Evolutionary conservation across 78 protist species (phyloP).

Genomic region (Dictyostelium intermedium): DNA sequence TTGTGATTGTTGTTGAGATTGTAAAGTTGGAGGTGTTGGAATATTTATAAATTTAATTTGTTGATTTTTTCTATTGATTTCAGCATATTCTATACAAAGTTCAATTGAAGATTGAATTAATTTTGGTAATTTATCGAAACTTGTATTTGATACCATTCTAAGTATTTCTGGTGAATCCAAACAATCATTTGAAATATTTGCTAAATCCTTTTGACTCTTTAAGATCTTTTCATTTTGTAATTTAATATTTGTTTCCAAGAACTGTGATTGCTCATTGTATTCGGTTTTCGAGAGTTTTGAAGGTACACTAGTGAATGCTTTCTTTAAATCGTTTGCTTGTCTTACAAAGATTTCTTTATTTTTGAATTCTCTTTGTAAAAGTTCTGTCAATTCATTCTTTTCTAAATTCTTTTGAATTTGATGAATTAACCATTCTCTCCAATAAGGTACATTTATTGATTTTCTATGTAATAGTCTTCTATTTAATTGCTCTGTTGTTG

Average conservation of each 20-base stretch:
- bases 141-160: slow-evolving; percentile 48
- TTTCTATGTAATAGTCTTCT: neutral
- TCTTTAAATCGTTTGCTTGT: slow-evolving; percentile 48
- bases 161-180: slow-evolving; percentile 58
- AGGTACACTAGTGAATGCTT: neutral
- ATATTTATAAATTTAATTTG: slow-evolving; percentile 3
- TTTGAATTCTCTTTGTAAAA: neutral
- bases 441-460: slow-evolving; percentile 24
- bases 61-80: slow-evolving; percentile 27
- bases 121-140: slow-evolving; percentile 63
- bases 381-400: slow-evolving; percentile 51
- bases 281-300: neutral
- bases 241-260: slow-evolving; percentile 57
- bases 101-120: slow-evolving; percentile 69
- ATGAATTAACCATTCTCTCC: slow-evolving; percentile 73
- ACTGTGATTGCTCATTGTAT: slow-evolving; percentile 35
- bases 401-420: slow-evolving; percentile 54
- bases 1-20: neutral
- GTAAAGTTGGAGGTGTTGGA: neutral
- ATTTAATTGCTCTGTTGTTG: neutral
- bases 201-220: slow-evolving; percentile 27
- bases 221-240: slow-evolving; percentile 38
- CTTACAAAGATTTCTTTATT: slow-evolving; percentile 30
- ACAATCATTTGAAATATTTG: slow-evolving; percentile 26
- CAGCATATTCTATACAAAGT: slow-evolving; percentile 75